phyloP scores from a whole-genome alignment of 352 stramenopile species.

The Pythium rhizo-oryzae region DNA sequence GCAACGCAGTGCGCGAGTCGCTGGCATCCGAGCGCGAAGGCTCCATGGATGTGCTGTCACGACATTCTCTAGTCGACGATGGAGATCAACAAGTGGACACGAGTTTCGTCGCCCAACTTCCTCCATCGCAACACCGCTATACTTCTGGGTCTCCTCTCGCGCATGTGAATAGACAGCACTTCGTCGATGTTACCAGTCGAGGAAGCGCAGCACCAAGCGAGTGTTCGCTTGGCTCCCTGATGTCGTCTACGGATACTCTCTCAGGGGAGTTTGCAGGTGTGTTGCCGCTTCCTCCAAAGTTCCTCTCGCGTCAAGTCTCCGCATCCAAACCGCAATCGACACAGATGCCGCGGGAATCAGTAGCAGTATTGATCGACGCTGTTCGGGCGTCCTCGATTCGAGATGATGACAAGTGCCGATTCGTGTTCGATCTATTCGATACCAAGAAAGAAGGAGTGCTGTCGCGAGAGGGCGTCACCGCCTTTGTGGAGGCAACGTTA shows the following conservation, averaged over 20 bases:
- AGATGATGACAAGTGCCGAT: slow-evolving; percentile 57
- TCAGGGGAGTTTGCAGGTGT: slow-evolving; percentile 13
- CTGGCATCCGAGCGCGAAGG: background rate
- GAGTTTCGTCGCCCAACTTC: slow-evolving; percentile 20
- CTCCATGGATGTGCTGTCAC: background rate
- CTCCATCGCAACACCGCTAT: background rate
- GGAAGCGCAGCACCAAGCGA: slow-evolving; percentile 12
- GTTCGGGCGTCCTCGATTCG: slow-evolving; percentile 52
- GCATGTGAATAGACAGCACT: background rate
- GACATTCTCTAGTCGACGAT: background rate
- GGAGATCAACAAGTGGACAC: slow-evolving; percentile 10
- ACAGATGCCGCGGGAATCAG: slow-evolving; percentile 50
- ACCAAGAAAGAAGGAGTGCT: slow-evolving; percentile 46
- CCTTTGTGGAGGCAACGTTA: slow-evolving; percentile 67
- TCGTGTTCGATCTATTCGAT: slow-evolving; percentile 74
- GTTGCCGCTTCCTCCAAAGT: slow-evolving; percentile 3
- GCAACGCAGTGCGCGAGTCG: background rate
- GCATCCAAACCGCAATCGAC: slow-evolving; percentile 25
- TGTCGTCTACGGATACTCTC: slow-evolving; percentile 23
- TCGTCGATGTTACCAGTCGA: slow-evolving; percentile 7
- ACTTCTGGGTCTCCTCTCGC: background rate
- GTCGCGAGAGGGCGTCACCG: slow-evolving; percentile 46
- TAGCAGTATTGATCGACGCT: slow-evolving; percentile 59
- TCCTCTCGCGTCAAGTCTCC: background rate
- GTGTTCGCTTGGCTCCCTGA: slow-evolving; percentile 4